Evolutionary conservation across 805 yeast species (phyloP).

Genomic region (Kodamaea restingae): DNA sequence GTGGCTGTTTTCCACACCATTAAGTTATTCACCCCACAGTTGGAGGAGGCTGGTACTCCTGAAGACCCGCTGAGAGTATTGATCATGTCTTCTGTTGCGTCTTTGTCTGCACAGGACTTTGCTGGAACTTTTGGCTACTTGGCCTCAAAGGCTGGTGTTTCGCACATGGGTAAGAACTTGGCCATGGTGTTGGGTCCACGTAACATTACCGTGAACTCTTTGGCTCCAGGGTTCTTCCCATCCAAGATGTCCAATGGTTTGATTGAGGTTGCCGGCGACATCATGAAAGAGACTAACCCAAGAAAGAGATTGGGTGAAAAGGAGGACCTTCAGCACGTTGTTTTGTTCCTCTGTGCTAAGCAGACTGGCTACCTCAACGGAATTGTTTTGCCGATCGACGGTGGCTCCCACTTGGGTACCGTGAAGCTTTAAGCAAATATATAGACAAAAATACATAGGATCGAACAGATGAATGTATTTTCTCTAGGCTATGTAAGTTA

Average conservation of each 20-base stretch:
- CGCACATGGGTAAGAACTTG: constrained; percentile 60
- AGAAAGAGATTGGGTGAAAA: constrained; percentile 58
- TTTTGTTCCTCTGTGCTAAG: constrained; percentile 50
- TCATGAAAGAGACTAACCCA: constrained; percentile 50
- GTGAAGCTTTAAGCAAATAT: constrained; percentile 7
- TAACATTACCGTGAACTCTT: constrained; percentile 62
- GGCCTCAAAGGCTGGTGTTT: constrained; percentile 73
- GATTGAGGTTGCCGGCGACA: constrained; percentile 47
- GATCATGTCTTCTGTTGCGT: constrained; percentile 65
- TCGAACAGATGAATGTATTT: too few species aligned
- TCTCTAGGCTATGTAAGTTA: too few species aligned
- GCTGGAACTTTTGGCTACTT: constrained; percentile 66
- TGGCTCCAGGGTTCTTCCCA: constrained; percentile 78
- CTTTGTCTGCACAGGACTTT: constrained; percentile 40
- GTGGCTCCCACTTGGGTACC: constrained; percentile 50
- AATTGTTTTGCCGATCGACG: constrained; percentile 63
- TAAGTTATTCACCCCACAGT: constrained; percentile 56
- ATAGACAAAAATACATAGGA: too few species aligned
- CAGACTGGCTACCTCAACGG: constrained; percentile 65
- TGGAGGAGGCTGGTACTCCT: constrained; percentile 46
- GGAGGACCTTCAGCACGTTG: constrained; percentile 54
- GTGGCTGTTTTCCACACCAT: constrained; percentile 65
- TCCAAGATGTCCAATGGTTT: constrained; percentile 70
- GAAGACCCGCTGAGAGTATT: constrained; percentile 63
- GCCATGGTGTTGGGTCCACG: constrained; percentile 64